These are phyloP conservation scores for Fragilaria radians DNA, from an alignment of 108 stramenopile genomes.

Conservation along the genomic window DNA sequence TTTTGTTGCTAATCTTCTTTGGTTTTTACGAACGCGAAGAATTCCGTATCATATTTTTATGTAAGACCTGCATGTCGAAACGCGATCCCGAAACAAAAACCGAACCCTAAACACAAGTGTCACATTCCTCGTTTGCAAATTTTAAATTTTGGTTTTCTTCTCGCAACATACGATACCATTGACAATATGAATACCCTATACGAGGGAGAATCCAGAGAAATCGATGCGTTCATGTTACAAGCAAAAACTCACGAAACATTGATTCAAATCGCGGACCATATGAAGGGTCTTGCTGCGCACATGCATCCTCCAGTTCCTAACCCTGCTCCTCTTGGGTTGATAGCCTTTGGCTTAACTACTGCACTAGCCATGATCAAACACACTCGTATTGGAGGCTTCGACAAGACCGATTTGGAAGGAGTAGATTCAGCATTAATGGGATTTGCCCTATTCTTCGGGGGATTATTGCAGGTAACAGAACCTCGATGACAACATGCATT, in stretches of 20 bases:
- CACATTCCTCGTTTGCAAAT: too few species aligned
- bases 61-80: too few species aligned
- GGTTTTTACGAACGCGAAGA: too few species aligned
- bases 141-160: too few species aligned
- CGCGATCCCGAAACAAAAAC: too few species aligned
- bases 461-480: conserved; percentile 10
- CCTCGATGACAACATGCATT: not conserved
- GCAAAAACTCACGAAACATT: not conserved
- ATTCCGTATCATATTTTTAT: too few species aligned
- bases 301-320: conserved; percentile 31
- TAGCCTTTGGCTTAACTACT: conserved; percentile 40
- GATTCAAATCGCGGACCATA: conserved; percentile 2
- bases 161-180: too few species aligned
- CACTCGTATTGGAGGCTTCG: conserved; percentile 19
- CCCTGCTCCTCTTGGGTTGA: conserved; percentile 37
- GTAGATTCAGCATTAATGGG: conserved; percentile 18
- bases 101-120: too few species aligned
- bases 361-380: conserved; percentile 30
- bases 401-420: conserved; percentile 16
- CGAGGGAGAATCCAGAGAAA: too few species aligned
- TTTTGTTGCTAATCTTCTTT: too few species aligned
- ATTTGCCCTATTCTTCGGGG: conserved; percentile 40
- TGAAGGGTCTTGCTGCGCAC: conserved; percentile 7
- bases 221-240: too few species aligned
- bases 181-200: too few species aligned